Conservation (phyloP, 257 asterid genomes). For the Solanum acaule region DNA sequence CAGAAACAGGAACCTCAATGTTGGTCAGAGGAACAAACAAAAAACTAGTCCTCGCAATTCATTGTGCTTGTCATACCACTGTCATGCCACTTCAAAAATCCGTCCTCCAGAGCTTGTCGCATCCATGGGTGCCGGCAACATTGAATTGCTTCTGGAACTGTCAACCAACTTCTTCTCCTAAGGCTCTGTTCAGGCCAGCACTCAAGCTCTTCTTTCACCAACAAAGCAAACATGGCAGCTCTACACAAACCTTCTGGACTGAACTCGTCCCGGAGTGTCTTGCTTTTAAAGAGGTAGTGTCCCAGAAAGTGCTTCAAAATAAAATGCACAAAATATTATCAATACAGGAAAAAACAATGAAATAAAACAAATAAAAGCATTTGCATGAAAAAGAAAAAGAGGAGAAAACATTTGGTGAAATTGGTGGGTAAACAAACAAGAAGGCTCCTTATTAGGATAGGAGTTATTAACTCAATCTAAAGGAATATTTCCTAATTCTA, state of each 20-base stretch:
- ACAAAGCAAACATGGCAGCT: slow-evolving; percentile 82
- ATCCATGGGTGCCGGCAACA: slow-evolving; percentile 82
- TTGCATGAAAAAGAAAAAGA: neutral
- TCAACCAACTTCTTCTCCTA: slow-evolving; percentile 65
- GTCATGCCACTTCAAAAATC: slow-evolving; percentile 62
- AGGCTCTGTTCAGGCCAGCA: slow-evolving; percentile 77
- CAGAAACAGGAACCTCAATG: neutral
- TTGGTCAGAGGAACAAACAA: neutral
- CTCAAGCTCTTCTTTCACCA: slow-evolving; percentile 73
- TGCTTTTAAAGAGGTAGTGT: slow-evolving; percentile 69
- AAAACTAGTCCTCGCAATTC: slow-evolving; percentile 14
- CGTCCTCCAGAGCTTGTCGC: slow-evolving; percentile 71
- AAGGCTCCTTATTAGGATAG: neutral
- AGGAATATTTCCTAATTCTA: neutral
- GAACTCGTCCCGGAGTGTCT: slow-evolving; percentile 63
- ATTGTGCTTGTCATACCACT: slow-evolving; percentile 52
- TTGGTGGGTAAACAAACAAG: neutral
- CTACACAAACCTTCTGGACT: slow-evolving; percentile 88
- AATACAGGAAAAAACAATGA: neutral
- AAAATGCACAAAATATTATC: neutral
- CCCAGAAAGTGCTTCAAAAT: slow-evolving; percentile 63
- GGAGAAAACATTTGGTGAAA: neutral
- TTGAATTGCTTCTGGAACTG: slow-evolving; percentile 51
- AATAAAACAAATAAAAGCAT: neutral
- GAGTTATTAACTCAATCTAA: neutral